Evolutionary conservation across 129 eudicot genomes (phyloP), one percentile per base, ranked within the genome.

Genomic region (Helichrysum umbraculigerum): DNA sequence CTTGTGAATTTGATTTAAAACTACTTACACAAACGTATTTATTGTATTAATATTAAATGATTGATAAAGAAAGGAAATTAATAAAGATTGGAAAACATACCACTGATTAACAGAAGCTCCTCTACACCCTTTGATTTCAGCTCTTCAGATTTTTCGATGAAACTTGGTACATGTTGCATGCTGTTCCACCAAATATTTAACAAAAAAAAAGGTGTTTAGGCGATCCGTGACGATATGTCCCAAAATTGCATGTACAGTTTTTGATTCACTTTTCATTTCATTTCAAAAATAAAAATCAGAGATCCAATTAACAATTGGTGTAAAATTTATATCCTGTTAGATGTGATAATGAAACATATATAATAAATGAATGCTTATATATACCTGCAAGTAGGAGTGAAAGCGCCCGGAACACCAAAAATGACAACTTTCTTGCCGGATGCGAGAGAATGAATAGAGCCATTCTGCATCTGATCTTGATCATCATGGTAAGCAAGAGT

Each of bases 381-480:
- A 50, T 70, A 90, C 94, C 96, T 90, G 90, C 96, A 85, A 73
- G 95, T 80, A 7, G 96, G 94, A 66, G 96, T 88, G 84, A 88
- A 90, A 12, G 92, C 95, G 33, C 96, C 95, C 63, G 89, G 98
- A 73, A 83, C 90, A 44, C 84, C 96, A 69, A 90, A 85, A 15
- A 93, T 67, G 76, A 92, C 71, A 82, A 86, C 86, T 78, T 90
- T 92, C 71, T 90, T 86, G 12, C 94, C 95, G 73, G 90, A 85
- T 35, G 92, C 89, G 15, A 90, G 87, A 16, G 90, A 87, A 83
- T 89, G 93, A 12, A 92, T 56, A 19, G 97, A 83, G 19, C 72
- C 90, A 66, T 10, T 76, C 65, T 89, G 91, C 66, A 82, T 76
- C 76, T 87, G 82, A 82, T 89, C 96, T 59, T 82, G 54, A 3